Conservation (phyloP, 1,284 basidiomycete genomes). For the Puccinia polysora region DNA sequence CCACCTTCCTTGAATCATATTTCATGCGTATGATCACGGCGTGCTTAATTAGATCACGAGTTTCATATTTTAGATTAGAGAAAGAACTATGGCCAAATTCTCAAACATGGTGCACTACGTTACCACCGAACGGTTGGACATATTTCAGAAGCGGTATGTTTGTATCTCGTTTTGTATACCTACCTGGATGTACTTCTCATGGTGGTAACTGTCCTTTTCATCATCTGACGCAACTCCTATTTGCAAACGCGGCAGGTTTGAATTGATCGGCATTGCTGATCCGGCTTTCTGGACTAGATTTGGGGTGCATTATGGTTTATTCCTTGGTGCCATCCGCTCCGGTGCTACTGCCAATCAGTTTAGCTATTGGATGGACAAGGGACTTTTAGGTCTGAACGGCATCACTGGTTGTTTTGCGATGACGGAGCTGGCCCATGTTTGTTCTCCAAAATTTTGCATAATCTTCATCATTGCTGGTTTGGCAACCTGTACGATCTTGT, state of each 20-base stretch:
- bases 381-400: slow-evolving; percentile 58
- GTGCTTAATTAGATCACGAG: not conserved
- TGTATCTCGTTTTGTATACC: too few relatives aligned
- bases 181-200: too few relatives aligned
- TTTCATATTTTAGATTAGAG: slow-evolving; percentile 2
- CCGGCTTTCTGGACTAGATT: slow-evolving; percentile 60
- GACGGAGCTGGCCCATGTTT: slow-evolving; percentile 55
- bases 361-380: slow-evolving; percentile 59
- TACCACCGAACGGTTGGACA: slow-evolving; percentile 55
- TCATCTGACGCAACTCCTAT: not conserved
- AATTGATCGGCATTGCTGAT: slow-evolving; percentile 55
- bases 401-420: slow-evolving; percentile 61
- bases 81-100: slow-evolving; percentile 54
- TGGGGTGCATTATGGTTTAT: slow-evolving; percentile 60
- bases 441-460: not conserved
- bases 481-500: not conserved
- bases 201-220: not conserved
- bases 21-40: not conserved
- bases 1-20: not conserved
- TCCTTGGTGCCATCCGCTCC: slow-evolving; percentile 56
- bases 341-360: slow-evolving; percentile 55
- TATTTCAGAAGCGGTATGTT: slow-evolving; percentile 55
- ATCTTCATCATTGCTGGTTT: not conserved
- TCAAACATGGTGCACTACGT: slow-evolving; percentile 52
- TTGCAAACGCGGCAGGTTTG: slow-evolving; percentile 20